Percentiles rank a stretch among this genome's conserved stretches.
These are phyloP conservation scores for Conringia planisiliqua DNA, from an alignment of 345 rosid genomes.

Conservation along the genomic window DNA sequence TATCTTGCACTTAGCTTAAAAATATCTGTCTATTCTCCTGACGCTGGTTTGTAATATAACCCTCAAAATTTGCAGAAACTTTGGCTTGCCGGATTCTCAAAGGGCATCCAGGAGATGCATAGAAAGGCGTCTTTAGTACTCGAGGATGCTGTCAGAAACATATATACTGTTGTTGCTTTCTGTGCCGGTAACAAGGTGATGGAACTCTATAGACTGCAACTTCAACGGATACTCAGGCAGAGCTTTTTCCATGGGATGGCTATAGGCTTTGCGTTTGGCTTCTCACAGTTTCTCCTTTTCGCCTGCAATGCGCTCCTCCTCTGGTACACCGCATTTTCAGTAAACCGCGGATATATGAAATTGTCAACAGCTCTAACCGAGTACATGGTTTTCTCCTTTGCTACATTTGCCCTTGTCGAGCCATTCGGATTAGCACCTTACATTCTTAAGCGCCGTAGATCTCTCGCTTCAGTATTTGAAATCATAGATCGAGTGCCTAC, in stretches of 20 bases:
- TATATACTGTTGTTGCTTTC: conserved; percentile 98
- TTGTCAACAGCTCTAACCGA: conserved; percentile 81
- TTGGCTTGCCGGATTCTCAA: conserved; percentile 99
- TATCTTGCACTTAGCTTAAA: not conserved
- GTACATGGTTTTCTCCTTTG: conserved; percentile 97
- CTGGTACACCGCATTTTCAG: conserved; percentile 80
- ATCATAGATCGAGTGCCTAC: conserved; percentile 92
- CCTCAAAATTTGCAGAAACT: conserved; percentile 63
- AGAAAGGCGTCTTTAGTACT: conserved; percentile 97
- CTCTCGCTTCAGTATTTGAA: conserved; percentile 93
- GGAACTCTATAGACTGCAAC: conserved; percentile 92
- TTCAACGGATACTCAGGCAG: conserved; percentile 73
- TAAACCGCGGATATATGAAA: conserved; percentile 43
- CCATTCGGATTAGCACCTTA: conserved; percentile 99
- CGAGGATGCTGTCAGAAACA: conserved; percentile 98
- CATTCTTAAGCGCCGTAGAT: conserved; percentile 84
- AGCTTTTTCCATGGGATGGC: conserved; percentile 94
- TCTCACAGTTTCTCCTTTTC: conserved; percentile 98
- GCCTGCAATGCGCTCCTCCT: conserved; percentile 98
- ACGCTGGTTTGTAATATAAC: not conserved
- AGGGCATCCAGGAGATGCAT: conserved; percentile 99
- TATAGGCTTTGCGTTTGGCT: conserved; percentile 94
- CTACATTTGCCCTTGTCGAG: conserved; percentile 98
- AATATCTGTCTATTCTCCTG: not conserved
- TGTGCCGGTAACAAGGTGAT: conserved; percentile 99